phyloP scores from a whole-genome alignment of 441 rosid genomes.

The Theobroma grandiflorum region DNA sequence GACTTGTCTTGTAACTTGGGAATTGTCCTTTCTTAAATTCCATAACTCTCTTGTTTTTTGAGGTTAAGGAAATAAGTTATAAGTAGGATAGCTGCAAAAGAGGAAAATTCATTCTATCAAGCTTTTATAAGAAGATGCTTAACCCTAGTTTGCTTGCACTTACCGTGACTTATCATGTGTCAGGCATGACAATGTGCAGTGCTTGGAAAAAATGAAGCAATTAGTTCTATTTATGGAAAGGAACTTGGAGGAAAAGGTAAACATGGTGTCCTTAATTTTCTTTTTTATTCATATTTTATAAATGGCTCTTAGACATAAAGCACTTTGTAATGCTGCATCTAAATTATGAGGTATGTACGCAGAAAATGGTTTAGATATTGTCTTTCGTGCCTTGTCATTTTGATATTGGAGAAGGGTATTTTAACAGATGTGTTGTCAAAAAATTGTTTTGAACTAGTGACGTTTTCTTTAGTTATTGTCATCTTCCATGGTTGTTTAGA shows the following conservation, averaged over 20 bases:
- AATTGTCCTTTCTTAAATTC: constrained; percentile 2
- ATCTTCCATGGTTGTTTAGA: constrained; percentile 7
- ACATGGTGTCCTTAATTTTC: constrained; percentile 21
- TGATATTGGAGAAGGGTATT: constrained; percentile 13
- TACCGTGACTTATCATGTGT: constrained; percentile 42
- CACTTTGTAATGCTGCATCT: constrained; percentile 1
- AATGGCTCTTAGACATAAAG: constrained; percentile 16
- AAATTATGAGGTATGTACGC: neutral
- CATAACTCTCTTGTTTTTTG: neutral
- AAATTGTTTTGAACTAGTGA: constrained; percentile 2
- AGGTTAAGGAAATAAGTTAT: constrained; percentile 12
- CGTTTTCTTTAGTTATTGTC: neutral
- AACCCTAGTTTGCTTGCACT: constrained; percentile 30
- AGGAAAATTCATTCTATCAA: constrained; percentile 19
- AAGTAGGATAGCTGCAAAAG: constrained; percentile 21
- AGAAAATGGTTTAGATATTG: neutral
- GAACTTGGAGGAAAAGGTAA: constrained; percentile 87
- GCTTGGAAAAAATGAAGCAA: constrained; percentile 92
- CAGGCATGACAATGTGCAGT: constrained; percentile 96
- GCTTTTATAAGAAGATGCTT: constrained; percentile 24
- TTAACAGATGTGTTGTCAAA: neutral
- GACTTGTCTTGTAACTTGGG: constrained; percentile 1
- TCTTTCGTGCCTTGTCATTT: neutral
- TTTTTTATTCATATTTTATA: constrained; percentile 19
- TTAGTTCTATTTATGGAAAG: constrained; percentile 83